Evolutionary conservation across 208 protist species (phyloP).

Genomic region (Crithidia sp.): DNA sequence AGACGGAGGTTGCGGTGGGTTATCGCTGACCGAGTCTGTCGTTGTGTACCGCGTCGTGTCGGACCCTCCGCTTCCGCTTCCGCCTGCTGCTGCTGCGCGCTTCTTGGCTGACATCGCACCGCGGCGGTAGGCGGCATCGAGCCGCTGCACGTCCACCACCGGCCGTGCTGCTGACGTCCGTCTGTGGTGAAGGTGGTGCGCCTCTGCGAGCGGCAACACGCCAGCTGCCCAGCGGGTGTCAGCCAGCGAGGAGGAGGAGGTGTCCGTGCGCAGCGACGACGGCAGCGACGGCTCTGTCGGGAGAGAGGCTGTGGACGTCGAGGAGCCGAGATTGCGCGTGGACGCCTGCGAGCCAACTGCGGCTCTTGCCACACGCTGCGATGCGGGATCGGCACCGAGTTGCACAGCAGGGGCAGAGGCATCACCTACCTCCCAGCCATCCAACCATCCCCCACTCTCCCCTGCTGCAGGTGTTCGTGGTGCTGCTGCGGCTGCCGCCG

Average conservation of each 20-base stretch:
- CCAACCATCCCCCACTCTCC: not conserved
- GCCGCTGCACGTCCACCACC: conserved; percentile 22
- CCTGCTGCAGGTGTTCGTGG: not conserved
- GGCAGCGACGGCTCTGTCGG: conserved; percentile 11
- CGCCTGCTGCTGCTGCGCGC: not conserved
- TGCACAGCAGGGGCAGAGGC: not conserved
- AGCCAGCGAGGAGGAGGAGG: conserved; percentile 8
- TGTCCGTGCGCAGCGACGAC: conserved; percentile 12
- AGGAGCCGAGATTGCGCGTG: conserved; percentile 29
- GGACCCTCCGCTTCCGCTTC: conserved; percentile 7
- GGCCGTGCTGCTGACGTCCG: conserved; percentile 8
- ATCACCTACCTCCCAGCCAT: not conserved
- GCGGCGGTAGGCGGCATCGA: not conserved
- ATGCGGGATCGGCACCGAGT: no score
- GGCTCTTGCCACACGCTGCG: not conserved
- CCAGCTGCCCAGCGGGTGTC: not conserved
- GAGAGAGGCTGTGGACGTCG: conserved; percentile 7
- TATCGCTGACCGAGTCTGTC: not conserved
- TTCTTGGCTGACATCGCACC: not conserved
- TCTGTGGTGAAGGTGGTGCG: not conserved
- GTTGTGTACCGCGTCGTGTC: conserved; percentile 35
- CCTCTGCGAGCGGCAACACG: not conserved
- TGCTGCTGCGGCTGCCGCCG: not conserved
- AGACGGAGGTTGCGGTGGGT: not conserved
- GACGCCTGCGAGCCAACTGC: conserved; percentile 6